Evolutionary conservation across 2,329 filamentous ascomycete genomes (phyloP).

Genomic region (Incumbomyces delicatus): DNA sequence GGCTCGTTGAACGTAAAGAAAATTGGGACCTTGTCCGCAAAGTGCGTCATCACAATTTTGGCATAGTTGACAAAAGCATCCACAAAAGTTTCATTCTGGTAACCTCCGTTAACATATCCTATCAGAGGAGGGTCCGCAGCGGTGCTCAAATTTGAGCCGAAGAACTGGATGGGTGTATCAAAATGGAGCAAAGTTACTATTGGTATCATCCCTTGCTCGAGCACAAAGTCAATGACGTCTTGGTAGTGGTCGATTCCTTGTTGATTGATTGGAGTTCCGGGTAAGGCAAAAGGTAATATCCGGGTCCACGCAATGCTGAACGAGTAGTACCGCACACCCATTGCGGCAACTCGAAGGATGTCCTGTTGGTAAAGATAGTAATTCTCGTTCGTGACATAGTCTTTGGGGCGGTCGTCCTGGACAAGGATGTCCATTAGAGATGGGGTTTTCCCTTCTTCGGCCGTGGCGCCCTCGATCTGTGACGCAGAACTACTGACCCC

Average conservation of each 20-base stretch:
- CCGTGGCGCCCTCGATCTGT: slow-evolving; percentile 37
- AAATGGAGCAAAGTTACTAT: slow-evolving; percentile 31
- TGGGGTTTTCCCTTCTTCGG: slow-evolving; percentile 29
- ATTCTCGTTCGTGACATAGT: slow-evolving; percentile 42
- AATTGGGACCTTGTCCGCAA: slow-evolving; percentile 30
- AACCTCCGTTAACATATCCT: slow-evolving; percentile 22
- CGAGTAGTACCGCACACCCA: slow-evolving; percentile 31
- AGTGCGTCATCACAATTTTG: slow-evolving; percentile 29
- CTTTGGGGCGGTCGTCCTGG: slow-evolving; percentile 26
- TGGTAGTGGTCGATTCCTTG: slow-evolving; percentile 40
- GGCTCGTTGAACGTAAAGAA: slow-evolving; percentile 37
- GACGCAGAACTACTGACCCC: slow-evolving; percentile 34
- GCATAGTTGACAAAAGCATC: slow-evolving; percentile 30
- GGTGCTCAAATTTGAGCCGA: slow-evolving; percentile 10
- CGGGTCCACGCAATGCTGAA: slow-evolving; percentile 42
- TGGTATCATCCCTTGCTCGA: slow-evolving; percentile 36
- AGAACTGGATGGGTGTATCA: slow-evolving; percentile 17
- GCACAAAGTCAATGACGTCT: slow-evolving; percentile 36
- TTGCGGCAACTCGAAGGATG: slow-evolving; percentile 28
- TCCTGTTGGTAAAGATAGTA: slow-evolving; percentile 45
- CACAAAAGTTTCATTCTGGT: slow-evolving; percentile 22
- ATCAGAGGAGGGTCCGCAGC: slow-evolving; percentile 11
- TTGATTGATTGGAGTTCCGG: slow-evolving; percentile 37
- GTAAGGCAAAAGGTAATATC: slow-evolving; percentile 39
- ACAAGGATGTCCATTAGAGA: slow-evolving; percentile 31